Evolutionary conservation across 306 rosid genomes (phyloP), one percentile per base, ranked within the genome.

Genomic region (Oemleria cerasiformis): DNA sequence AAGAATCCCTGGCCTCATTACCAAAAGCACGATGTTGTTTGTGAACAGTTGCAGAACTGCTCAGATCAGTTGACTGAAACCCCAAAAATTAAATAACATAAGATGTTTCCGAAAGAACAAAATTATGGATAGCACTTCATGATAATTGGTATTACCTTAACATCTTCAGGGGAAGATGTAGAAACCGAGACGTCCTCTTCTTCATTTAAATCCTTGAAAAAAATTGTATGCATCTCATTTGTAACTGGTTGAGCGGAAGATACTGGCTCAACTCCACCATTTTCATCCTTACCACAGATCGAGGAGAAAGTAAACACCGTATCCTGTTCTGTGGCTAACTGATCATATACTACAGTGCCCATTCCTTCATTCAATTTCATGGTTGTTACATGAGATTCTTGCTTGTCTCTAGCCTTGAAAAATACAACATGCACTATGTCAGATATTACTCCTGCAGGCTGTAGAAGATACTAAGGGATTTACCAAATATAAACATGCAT

Each of bases 61-160:
- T 43, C 44, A 21, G 23, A 81, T 70, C 85, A 25, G 76, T 81
- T 63, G 82, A 68, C 96, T 87, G 97, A 81, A 83, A 76, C 80
- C 64, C 83, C 17, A 61, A 63, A 49, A 74, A 71, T 57, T 69
- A 70, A 17, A 77, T 43, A 42, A 72, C 19, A 61, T 59, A 71
- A 64, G 53, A n/a, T 25, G 53, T 50, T 57, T 5, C 39, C 67
- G 56, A 47, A 19, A 58, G 25, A 16, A 51, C 9, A 70, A 55
- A 68, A 60, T 69, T 62, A 47, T 19, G 62, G 43, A 64, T 44
- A 59, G 59, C 23, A 79, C 73, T 45, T 65, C 36, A 38, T 58
- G 41, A 8, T 15, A 30, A 58, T 62, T 36, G 71, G 74, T 66
- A 78, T 72, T 75, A 79, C 85, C 82, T 97, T 57, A 73, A 57